These are phyloP conservation scores for Phytophthora megakarya DNA, from an alignment of 352 stramenopile species.

Conservation along the genomic window DNA sequence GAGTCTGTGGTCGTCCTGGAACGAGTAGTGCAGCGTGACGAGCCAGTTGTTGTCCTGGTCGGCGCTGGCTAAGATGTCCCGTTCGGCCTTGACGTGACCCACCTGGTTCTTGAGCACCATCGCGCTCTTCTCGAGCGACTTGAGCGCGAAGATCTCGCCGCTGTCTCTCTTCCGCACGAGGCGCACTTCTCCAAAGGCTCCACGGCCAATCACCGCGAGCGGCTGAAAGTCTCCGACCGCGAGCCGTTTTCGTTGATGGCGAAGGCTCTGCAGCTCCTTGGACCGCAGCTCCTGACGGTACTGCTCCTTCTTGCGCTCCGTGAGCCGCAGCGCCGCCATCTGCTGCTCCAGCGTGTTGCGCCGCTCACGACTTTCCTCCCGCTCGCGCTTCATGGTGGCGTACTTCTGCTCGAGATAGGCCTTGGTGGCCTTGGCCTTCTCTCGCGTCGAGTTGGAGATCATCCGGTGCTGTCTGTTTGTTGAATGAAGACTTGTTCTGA, in stretches of 20 bases:
- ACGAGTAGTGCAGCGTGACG: conserved; percentile 97
- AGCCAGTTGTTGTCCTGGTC: conserved; percentile 97
- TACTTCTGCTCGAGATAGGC: conserved; percentile 91
- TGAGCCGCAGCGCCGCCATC: conserved; percentile 82
- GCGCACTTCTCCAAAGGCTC: conserved; percentile 98
- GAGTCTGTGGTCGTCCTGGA: conserved; percentile 90
- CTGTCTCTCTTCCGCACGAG: conserved; percentile 84
- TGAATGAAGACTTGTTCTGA: conserved; percentile 9
- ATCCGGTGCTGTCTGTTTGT: conserved; percentile 20
- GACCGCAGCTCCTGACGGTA: conserved; percentile 79
- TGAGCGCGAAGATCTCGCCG: conserved; percentile 91
- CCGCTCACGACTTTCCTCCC: conserved; percentile 78
- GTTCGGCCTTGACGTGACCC: conserved; percentile 96
- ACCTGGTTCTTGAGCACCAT: conserved; percentile 95
- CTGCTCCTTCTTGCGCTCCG: conserved; percentile 76
- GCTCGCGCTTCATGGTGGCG: conserved; percentile 87
- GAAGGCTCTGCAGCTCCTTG: conserved; percentile 80
- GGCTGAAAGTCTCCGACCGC: conserved; percentile 95
- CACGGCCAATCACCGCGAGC: conserved; percentile 96
- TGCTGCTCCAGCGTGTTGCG: conserved; percentile 82
- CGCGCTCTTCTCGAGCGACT: conserved; percentile 91
- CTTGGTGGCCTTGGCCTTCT: conserved; percentile 90
- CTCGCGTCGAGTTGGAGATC: conserved; percentile 86
- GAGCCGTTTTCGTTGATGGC: conserved; percentile 82
- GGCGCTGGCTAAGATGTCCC: conserved; percentile 94